Evolutionary conservation across 208 protist species (phyloP).

Genomic region (Novymonas esmeraldas): DNA sequence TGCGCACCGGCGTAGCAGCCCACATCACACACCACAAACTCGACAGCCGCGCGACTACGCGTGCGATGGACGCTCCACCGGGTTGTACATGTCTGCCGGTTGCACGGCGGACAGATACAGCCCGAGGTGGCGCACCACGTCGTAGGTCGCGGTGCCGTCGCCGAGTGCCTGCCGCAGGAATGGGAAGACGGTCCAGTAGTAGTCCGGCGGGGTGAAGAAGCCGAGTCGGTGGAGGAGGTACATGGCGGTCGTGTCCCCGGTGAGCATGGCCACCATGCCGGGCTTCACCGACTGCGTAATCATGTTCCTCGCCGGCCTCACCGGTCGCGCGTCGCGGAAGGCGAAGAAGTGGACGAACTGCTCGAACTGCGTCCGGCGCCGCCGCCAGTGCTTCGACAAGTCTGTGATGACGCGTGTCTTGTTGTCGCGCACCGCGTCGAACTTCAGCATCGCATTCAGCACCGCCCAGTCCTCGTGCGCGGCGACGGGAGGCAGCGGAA

Average conservation of each 20-base stretch:
- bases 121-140: conserved; percentile 74
- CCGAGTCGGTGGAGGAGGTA: conserved; percentile 72
- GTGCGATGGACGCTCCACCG: conserved; percentile 37
- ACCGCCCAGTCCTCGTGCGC: conserved; percentile 79
- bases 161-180: conserved; percentile 68
- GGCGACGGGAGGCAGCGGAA: conserved; percentile 70
- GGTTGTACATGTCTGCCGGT: conserved; percentile 63
- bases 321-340: conserved; percentile 72
- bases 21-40: not conserved
- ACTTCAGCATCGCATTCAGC: conserved; percentile 68
- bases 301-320: conserved; percentile 65
- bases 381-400: conserved; percentile 84
- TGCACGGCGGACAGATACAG: conserved; percentile 56
- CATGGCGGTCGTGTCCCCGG: conserved; percentile 69
- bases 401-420: conserved; percentile 86
- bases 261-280: conserved; percentile 81
- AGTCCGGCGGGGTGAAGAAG: conserved; percentile 86
- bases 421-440: conserved; percentile 88
- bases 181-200: conserved; percentile 87
- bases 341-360: conserved; percentile 87
- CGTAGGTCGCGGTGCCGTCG: conserved; percentile 43
- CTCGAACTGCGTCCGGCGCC: conserved; percentile 81
- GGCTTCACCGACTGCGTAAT: conserved; percentile 83
- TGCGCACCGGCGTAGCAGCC: not conserved
- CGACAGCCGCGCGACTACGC: not conserved